These are phyloP conservation scores for Marsdenia floribunda DNA, from an alignment of 257 asterid species.

Conservation along the genomic window DNA sequence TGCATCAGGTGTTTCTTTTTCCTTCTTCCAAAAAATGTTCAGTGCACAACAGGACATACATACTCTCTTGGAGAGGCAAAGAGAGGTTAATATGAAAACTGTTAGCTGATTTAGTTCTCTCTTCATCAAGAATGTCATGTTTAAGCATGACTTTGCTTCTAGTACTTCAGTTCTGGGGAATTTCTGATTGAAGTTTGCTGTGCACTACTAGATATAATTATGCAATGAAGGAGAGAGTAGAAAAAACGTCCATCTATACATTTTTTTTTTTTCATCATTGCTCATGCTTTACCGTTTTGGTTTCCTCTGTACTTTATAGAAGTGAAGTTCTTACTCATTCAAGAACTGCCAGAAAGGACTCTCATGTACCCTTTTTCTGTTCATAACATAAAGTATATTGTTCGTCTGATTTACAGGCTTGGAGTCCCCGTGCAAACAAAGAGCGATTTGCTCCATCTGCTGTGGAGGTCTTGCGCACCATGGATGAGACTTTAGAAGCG, in stretches of 20 bases:
- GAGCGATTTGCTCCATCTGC: slow-evolving; percentile 86
- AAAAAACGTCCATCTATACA: not conserved
- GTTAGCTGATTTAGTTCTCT: too few relatives aligned
- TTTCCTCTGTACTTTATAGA: not conserved
- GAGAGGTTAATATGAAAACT: too few relatives aligned
- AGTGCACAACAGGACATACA: too few relatives aligned
- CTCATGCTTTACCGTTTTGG: not conserved
- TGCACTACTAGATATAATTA: not conserved
- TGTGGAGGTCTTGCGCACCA: slow-evolving; percentile 77
- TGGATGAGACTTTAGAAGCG: slow-evolving; percentile 88
- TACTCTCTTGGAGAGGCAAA: too few relatives aligned
- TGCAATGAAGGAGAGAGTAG: not conserved
- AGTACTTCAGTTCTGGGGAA: not conserved
- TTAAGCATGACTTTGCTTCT: too few relatives aligned
- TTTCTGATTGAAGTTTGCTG: not conserved
- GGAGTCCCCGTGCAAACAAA: slow-evolving; percentile 78
- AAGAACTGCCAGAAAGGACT: not conserved
- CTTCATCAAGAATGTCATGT: too few relatives aligned
- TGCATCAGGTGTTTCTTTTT: not conserved
- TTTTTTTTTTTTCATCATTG: not conserved
- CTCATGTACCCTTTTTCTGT: not conserved
- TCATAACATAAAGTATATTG: not conserved
- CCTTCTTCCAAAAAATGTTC: not conserved
- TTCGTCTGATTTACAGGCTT: slow-evolving; percentile 34
- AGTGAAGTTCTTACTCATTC: not conserved